Evolutionary conservation across 140 eudicot genomes (phyloP).

Genomic region (Oenanthe javanica): DNA sequence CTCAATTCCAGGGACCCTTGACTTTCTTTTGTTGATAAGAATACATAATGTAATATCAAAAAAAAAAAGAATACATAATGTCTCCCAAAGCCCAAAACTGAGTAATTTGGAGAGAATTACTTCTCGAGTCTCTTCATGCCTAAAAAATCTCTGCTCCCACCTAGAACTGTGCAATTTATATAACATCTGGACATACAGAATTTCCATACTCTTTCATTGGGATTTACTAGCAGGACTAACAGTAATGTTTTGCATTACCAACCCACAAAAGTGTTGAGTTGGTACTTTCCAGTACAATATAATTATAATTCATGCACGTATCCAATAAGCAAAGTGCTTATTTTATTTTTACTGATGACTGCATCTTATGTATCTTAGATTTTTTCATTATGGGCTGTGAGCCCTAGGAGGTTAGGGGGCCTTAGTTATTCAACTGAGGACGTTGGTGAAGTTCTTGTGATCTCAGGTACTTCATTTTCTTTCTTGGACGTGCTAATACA

Average conservation of each 20-base stretch:
- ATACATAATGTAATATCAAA: background rate
- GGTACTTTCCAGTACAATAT: background rate
- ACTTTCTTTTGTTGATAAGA: background rate
- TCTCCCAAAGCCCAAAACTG: background rate
- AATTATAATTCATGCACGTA: background rate
- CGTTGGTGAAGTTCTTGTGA: constrained; percentile 44
- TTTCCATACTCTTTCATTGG: background rate
- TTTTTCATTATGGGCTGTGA: constrained; percentile 57
- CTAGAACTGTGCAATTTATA: background rate
- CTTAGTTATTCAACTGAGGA: constrained; percentile 37
- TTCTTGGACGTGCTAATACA: background rate
- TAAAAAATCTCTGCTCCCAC: background rate
- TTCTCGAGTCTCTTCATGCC: background rate
- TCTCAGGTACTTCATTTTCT: constrained; percentile 27
- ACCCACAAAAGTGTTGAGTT: background rate
- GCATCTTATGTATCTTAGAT: constrained; percentile 16
- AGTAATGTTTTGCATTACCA: background rate
- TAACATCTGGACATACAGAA: background rate
- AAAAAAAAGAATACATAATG: background rate
- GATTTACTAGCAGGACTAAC: background rate
- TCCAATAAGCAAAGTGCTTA: background rate
- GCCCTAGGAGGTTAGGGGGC: constrained; percentile 49
- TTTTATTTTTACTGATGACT: background rate
- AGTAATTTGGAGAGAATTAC: background rate
- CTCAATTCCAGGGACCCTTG: background rate